Percentiles rank a stretch among this genome's conserved stretches.
Evolutionary conservation across 768 basidiomycete species (phyloP).

Genomic region (Tricholoma sp.): DNA sequence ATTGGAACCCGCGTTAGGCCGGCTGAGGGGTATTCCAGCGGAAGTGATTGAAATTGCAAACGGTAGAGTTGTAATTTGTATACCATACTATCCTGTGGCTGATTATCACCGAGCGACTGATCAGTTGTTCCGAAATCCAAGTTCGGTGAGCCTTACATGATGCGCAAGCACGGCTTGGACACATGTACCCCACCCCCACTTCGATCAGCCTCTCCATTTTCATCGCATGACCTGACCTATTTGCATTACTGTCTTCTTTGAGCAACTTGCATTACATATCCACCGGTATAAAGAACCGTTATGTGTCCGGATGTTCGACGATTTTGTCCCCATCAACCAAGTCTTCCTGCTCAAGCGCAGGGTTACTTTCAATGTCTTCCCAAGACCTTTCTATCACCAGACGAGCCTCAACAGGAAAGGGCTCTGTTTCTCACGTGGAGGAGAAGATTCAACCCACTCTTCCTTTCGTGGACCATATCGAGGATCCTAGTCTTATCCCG

Average conservation of each 20-base stretch:
- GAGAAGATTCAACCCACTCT: slow-evolving; percentile 1
- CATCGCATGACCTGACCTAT: neutral
- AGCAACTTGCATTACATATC: neutral
- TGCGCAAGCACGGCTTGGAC: neutral
- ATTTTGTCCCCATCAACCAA: neutral
- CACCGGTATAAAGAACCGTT: neutral
- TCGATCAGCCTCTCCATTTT: neutral
- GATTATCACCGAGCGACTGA: too few species aligned
- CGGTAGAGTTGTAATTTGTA: too few species aligned
- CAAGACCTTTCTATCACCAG: neutral
- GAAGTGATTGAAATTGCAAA: too few species aligned
- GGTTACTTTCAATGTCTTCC: neutral
- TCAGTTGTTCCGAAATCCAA: neutral
- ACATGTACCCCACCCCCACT: neutral
- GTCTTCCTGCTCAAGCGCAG: neutral
- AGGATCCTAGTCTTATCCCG: slow-evolving; percentile 8
- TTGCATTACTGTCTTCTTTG: neutral
- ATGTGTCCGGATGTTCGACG: neutral
- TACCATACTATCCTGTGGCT: too few species aligned
- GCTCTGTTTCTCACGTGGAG: neutral
- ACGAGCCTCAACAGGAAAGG: neutral
- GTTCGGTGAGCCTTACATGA: neutral
- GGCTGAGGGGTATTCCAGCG: too few species aligned
- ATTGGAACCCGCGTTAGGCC: too few species aligned
- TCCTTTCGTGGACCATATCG: slow-evolving; percentile 24